Evolutionary conservation across 2,329 filamentous ascomycete genomes (phyloP).

Genomic region (Conoideocrella luteorostrata): DNA sequence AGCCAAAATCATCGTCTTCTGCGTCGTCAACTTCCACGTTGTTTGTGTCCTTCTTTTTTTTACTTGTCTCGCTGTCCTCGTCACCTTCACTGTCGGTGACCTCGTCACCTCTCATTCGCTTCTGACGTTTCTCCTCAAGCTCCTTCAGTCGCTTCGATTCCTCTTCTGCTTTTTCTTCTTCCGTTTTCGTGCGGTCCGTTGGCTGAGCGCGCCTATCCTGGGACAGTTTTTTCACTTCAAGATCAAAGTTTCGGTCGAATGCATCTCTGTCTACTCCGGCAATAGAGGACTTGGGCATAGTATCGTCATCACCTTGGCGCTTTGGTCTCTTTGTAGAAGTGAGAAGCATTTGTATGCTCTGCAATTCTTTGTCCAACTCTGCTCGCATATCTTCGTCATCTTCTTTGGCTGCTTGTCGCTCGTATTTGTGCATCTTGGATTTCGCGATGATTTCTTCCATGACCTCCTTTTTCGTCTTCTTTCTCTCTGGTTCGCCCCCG

Average conservation of each 20-base stretch:
- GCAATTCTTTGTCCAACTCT: conserved; percentile 77
- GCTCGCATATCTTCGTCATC: conserved; percentile 84
- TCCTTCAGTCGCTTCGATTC: conserved; percentile 71
- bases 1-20: conserved; percentile 51
- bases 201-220: conserved; percentile 81
- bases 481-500: conserved; percentile 64
- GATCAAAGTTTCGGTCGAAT: conserved; percentile 83
- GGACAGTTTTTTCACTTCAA: conserved; percentile 72
- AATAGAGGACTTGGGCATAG: conserved; percentile 23
- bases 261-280: conserved; percentile 56
- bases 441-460: conserved; percentile 98
- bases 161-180: conserved; percentile 74
- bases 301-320: conserved; percentile 19
- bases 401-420: conserved; percentile 86
- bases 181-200: conserved; percentile 82
- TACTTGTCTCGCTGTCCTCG: conserved; percentile 30
- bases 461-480: conserved; percentile 93
- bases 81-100: conserved; percentile 57
- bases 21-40: conserved; percentile 32
- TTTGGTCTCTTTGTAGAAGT: conserved; percentile 39
- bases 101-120: conserved; percentile 82
- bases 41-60: conserved; percentile 27
- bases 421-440: conserved; percentile 91
- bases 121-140: conserved; percentile 74
- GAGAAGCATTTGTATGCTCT: conserved; percentile 68